Evolutionary conservation across 2,329 filamentous ascomycete genomes (phyloP), one percentile per base, ranked within the genome.

Genomic region (Rutstroemia sp.): DNA sequence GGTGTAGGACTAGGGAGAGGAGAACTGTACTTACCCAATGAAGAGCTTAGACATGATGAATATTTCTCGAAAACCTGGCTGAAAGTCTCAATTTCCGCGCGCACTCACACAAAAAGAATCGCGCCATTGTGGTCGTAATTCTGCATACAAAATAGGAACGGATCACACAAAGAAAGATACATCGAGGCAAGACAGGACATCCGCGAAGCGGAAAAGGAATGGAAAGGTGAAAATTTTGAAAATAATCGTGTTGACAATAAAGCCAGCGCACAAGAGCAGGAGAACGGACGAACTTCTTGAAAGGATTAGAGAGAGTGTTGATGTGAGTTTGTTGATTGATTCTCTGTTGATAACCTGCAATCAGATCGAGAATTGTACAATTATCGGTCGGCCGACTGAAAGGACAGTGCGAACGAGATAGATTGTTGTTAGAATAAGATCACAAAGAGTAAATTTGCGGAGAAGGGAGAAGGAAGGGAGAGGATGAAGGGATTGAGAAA

Each of bases 1-100:
- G 39, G 21, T 23, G 19, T 16, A 25, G 39, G 37, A 45, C 23
- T 27, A 50, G 19, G 14, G 10, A 16, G 30, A 23, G 49, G 21
- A n/a, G 49, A 12, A 21, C 54, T 54, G 49, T 58, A 71, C 87
- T 77, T 80, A 95, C 91, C 91, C 91, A 73, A 96, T 90, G 73
- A 96, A 96, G 68, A 96, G 82, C 75, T 96, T 96, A 59, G 91
- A 86, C 92, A 96, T 96, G 25, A 62, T 77, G 72, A 69, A 72
- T 65, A 62, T 58, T 52, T 67, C 52, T 66, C 58, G 65, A 61
- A 65, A 65, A 68, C 62, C 65, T 67, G 66, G 61, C 58, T 64
- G 57, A 66, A 69, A 69, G 65, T 71, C 68, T 72, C 70, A 73
- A 73, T 71, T 59, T 70, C 69, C 67, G 63, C 65, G 64, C 66